Conservation (phyloP, 768 basidiomycete species). For the Polyporus arcularius region DNA sequence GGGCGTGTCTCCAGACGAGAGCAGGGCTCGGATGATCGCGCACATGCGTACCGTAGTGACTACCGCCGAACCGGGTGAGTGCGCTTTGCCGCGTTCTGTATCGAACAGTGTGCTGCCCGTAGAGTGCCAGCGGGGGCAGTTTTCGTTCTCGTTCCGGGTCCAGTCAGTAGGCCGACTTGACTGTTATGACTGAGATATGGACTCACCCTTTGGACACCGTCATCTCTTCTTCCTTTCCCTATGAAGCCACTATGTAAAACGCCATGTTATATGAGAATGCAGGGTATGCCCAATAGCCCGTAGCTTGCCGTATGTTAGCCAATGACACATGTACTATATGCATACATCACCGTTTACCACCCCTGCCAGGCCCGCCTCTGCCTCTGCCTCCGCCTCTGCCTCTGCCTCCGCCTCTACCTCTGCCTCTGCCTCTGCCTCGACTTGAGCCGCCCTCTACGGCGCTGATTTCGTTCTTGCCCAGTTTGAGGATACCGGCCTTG, state of each 20-base stretch:
- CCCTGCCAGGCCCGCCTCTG: constrained; percentile 26
- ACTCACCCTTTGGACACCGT: not conserved
- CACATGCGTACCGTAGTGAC: constrained; percentile 9
- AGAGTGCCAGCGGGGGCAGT: constrained; percentile 10
- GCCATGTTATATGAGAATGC: not conserved
- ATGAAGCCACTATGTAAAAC: not conserved
- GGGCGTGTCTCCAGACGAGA: constrained; percentile 7
- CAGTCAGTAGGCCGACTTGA: constrained; percentile 4
- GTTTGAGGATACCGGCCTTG: constrained; percentile 63
- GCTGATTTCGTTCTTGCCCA: constrained; percentile 62
- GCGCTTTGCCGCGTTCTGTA: not conserved
- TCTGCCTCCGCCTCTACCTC: constrained; percentile 25
- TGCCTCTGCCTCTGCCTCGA: constrained; percentile 19
- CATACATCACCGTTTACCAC: constrained; percentile 18
- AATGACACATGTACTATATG: not conserved
- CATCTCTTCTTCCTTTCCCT: not conserved
- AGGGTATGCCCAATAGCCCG: not conserved
- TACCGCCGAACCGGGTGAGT: constrained; percentile 15
- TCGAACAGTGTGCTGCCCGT: not conserved
- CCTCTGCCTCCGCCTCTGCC: constrained; percentile 23
- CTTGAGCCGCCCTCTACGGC: constrained; percentile 31
- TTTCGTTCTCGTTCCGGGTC: constrained; percentile 1
- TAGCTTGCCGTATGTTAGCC: not conserved
- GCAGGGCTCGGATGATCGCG: constrained; percentile 10
- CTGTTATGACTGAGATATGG: constrained; percentile 1